Conservation (phyloP, 1,139 yeast species). For the Magnusiomyces paraingens region DNA sequence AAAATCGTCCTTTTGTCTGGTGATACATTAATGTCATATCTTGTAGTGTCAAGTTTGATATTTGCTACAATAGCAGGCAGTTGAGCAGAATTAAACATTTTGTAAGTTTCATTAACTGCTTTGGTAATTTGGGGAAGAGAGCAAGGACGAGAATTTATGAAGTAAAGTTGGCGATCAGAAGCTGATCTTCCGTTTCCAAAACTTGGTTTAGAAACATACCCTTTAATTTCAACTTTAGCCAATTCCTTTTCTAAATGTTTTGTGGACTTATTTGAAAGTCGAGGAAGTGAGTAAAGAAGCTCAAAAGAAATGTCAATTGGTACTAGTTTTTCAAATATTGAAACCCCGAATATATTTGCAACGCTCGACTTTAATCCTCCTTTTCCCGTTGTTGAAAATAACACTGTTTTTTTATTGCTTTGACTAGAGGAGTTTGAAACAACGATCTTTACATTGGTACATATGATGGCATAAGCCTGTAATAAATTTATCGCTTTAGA, state of each 20-base stretch:
- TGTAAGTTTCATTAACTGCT: constrained; percentile 66
- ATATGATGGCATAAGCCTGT: constrained; percentile 63
- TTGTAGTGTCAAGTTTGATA: constrained; percentile 44
- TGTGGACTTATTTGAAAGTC: not conserved
- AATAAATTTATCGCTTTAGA: constrained; percentile 54
- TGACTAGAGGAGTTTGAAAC: constrained; percentile 39
- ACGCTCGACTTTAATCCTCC: constrained; percentile 47
- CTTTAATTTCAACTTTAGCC: constrained; percentile 39
- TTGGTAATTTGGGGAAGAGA: constrained; percentile 49
- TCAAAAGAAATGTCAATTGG: constrained; percentile 18
- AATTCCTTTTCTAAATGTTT: constrained; percentile 13
- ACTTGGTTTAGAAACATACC: constrained; percentile 66
- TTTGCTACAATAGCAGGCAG: constrained; percentile 67
- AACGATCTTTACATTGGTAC: constrained; percentile 49
- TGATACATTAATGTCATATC: constrained; percentile 76
- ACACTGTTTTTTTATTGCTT: constrained; percentile 19
- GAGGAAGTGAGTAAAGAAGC: constrained; percentile 1
- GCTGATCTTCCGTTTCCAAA: constrained; percentile 70
- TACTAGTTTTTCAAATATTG: constrained; percentile 51
- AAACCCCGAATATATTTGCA: constrained; percentile 62
- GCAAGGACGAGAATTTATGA: constrained; percentile 72
- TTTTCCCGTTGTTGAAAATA: constrained; percentile 43
- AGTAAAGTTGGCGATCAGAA: constrained; percentile 68
- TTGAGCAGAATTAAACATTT: constrained; percentile 63
- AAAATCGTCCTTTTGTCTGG: constrained; percentile 80